Conservation (phyloP, 352 stramenopile genomes). For the Thalassiosira hispida region DNA sequence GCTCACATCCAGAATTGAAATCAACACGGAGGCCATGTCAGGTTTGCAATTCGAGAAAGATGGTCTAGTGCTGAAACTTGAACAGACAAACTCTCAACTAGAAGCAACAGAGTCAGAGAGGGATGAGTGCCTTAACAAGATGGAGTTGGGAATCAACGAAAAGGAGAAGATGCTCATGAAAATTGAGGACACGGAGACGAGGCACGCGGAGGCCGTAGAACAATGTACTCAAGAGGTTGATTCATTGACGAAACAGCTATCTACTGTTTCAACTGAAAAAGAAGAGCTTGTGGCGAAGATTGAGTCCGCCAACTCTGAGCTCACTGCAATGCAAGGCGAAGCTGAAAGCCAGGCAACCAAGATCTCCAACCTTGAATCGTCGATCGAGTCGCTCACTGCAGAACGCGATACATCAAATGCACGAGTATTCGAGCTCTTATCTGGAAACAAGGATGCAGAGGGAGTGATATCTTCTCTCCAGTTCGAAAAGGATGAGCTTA, state of each 20-base stretch:
- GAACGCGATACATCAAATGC: constrained; percentile 5
- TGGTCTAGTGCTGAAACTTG: neutral
- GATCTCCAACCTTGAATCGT: constrained; percentile 14
- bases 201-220: neutral
- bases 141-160: too few species aligned
- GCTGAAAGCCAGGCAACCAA: neutral
- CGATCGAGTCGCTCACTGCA: neutral
- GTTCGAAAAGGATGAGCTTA: constrained; percentile 8
- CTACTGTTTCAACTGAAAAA: constrained; percentile 4
- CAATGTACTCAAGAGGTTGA: neutral
- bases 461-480: neutral
- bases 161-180: neutral
- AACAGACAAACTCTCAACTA: neutral
- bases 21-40: neutral
- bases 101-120: neutral
- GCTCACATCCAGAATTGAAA: neutral
- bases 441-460: neutral
- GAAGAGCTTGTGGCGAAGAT: neutral
- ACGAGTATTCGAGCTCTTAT: constrained; percentile 3
- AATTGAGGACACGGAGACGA: neutral
- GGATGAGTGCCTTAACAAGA: neutral
- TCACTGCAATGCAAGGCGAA: neutral
- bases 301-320: neutral
- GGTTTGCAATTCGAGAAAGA: constrained; percentile 7
- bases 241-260: neutral